Percentiles rank a stretch among this genome's conserved stretches.
Evolutionary conservation across 768 basidiomycete species (phyloP).

Genomic region (Lentinula edodes): DNA sequence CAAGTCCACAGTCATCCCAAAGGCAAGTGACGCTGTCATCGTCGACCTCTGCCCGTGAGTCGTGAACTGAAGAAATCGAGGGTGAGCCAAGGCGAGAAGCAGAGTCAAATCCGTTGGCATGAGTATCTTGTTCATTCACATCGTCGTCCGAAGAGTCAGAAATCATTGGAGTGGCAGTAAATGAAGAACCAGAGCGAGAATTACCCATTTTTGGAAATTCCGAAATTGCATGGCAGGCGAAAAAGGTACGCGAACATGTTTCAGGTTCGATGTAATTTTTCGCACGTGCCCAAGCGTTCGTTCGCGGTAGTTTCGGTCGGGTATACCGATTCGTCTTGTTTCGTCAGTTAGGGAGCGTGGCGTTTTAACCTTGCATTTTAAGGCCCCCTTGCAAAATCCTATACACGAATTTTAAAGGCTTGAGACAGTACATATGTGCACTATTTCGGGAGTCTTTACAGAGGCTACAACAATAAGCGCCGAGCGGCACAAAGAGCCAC

Average conservation of each 20-base stretch:
- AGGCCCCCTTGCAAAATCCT: no score
- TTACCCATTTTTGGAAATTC: constrained; percentile 1
- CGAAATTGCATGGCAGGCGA: neutral
- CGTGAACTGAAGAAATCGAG: constrained; percentile 10
- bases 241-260: neutral
- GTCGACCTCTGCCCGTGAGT: constrained; percentile 8
- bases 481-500: no score
- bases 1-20: constrained; percentile 76
- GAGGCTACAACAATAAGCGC: no score
- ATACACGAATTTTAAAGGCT: no score
- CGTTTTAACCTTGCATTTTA: no score
- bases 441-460: no score
- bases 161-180: constrained; percentile 17
- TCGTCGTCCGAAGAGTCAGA: constrained; percentile 10
- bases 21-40: constrained; percentile 67
- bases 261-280: neutral
- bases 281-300: neutral
- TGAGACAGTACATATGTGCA: no score
- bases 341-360: no score
- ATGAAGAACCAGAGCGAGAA: constrained; percentile 11
- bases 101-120: constrained; percentile 11
- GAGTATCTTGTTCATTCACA: neutral
- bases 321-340: no score
- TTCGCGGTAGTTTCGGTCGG: neutral
- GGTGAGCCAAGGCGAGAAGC: constrained; percentile 38